Base-by-base conservation (phyloP, 495 filamentous ascomycete species). In the Rhypophila decipiens region DNA sequence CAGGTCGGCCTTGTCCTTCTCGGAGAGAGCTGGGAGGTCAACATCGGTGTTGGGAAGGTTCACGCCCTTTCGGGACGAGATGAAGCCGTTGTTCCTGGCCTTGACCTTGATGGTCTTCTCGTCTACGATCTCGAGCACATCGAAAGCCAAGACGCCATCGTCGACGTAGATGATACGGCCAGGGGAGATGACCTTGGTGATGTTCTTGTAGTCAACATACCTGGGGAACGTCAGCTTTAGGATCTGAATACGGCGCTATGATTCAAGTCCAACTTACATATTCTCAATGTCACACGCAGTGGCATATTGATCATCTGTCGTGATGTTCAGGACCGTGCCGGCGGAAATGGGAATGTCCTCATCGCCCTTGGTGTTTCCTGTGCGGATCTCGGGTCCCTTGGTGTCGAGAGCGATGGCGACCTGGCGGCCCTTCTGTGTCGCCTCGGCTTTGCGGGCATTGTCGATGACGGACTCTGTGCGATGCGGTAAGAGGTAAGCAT, bases 151-250 rank as follows among this genome's bases (percentile, higher is more conserved):
- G 44, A 97, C 89, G 61, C 93, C 93, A 58, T 98, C 93, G 60
- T 98, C 93, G 53, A 98, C 94, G 72, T 94, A 98, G 77, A 98
- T 95, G 66, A 86, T 84, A 59, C 91, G 90, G 59, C 94, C 94
- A n/a, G 78, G 71, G 54, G 83, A 66, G 66, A 98, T 97, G 60
- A 98, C 90, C 72, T 90, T 95, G 72, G 93, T 96, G 77, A 98
- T 96, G 78, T 98, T 98, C 83, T 90, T 91, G 74, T 98, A 98
- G 75, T 98, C 93, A 59, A 98, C 86, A 57, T 89, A 95, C 89
- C 90, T 96, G 38, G 13, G 19, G 12, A 5, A 31, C 18, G 51
- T 61, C 36, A 65, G 60, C 38, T 10, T 10, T 18, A 3, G 11
- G 15, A 42, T n/a, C 13, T 17, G 23, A 10, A 11, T 23, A 24